Evolutionary conservation across 495 filamentous ascomycete genomes (phyloP), one percentile per base, ranked within the genome.

Genomic region (Aspergillus affinis): DNA sequence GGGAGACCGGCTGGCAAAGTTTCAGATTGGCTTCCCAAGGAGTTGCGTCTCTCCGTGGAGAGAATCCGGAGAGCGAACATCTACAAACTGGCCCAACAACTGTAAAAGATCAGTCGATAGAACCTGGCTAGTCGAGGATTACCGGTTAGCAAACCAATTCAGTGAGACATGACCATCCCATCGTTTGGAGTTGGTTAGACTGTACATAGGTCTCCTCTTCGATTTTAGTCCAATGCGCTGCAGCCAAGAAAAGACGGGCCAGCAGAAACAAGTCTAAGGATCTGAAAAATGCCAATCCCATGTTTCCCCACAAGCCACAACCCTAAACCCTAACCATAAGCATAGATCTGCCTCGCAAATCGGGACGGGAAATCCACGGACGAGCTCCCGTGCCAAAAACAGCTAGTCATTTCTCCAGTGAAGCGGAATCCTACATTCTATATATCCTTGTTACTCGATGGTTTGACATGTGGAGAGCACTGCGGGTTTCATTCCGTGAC

Each of bases 1-100:
- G 64, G 60, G 6, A 48, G 62, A 18, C 64, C 64, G 7, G 64
- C 12, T 2, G 57, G 60, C 10, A 62, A 57, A 23, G 26, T 66
- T 13, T 20, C 13, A 19, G 63, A 62, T 17, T 66, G 63, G 63
- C 27, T 66, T 26, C 63, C 63, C 9, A 29, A 54, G 20, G 60
- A 60, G 52, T 18, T 66, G 20, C 29, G 50, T 41, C 60, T 60
- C 55, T 60, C 59, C 20, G 36, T 55, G 30, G 32, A 12, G 4
- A 53, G 61, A 13, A 41, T 59, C 12, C 49, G 57, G 41, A n/a
- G 55, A 3, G 51, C 50, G 20, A 55, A 36, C 27, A 56, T 58
- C n/a, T 58, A 49, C 27, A 56, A 55, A 46, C 46, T 63, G 15
- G 55, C 50, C 19, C 20, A 29, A 23, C 51, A 59, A 36, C 45